These are phyloP conservation scores for Cucurbita ficifolia DNA, from an alignment of 306 rosid genomes.

Conservation along the genomic window DNA sequence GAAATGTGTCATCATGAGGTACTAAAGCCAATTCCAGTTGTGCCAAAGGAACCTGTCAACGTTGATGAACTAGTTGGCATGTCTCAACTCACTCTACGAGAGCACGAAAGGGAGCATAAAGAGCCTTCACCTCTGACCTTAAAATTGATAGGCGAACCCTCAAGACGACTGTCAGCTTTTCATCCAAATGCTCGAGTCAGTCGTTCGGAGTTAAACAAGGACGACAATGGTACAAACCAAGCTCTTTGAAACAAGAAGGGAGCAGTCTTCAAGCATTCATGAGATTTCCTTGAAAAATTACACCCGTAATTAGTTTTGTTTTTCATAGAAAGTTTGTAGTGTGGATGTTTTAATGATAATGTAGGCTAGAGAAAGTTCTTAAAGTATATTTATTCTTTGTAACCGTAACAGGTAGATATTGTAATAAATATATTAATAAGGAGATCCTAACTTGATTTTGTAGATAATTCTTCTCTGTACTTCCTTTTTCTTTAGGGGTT, in stretches of 20 bases:
- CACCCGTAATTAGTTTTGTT: background rate
- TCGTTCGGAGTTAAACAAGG: conserved; percentile 44
- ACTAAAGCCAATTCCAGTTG: conserved; percentile 54
- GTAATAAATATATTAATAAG: conserved; percentile 24
- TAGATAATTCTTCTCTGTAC: background rate
- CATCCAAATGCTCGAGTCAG: conserved; percentile 58
- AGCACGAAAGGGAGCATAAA: conserved; percentile 19
- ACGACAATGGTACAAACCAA: conserved; percentile 48
- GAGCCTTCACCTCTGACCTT: conserved; percentile 67
- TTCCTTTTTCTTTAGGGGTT: too few relatives aligned
- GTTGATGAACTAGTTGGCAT: conserved; percentile 82
- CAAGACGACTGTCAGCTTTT: conserved; percentile 96
- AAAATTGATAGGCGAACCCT: conserved; percentile 59
- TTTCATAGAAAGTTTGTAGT: conserved; percentile 10
- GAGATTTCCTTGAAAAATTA: conserved; percentile 18
- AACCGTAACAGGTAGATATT: conserved; percentile 51
- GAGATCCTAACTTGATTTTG: conserved; percentile 9
- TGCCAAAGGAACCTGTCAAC: conserved; percentile 66
- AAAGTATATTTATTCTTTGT: conserved; percentile 57
- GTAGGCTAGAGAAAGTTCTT: conserved; percentile 55
- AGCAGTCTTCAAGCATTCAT: conserved; percentile 9
- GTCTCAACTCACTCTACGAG: conserved; percentile 77
- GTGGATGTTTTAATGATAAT: conserved; percentile 35
- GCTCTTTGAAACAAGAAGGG: conserved; percentile 37
- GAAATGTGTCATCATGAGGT: conserved; percentile 48